These are phyloP conservation scores for Saccharomycopsis crataegensis DNA, from an alignment of 1,139 yeast genomes.

Conservation along the genomic window DNA sequence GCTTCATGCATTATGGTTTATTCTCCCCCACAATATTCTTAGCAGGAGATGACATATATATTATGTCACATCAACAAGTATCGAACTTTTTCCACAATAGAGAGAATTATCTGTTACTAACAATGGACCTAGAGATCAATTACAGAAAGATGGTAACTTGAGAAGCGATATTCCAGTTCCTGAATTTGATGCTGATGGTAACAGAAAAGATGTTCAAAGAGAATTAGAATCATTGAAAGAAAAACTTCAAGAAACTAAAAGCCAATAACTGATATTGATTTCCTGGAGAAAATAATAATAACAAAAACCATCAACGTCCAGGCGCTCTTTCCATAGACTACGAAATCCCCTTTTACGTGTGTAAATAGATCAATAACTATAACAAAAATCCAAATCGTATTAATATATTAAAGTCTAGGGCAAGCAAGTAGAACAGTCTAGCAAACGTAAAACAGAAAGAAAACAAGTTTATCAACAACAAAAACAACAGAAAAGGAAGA, in stretches of 20 bases:
- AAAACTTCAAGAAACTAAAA: not conserved
- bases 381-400: no score
- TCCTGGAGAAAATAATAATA: not conserved
- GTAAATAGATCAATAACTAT: no score
- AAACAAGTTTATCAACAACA: not conserved
- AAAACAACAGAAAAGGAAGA: not conserved
- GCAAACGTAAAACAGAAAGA: not conserved
- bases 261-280: not conserved
- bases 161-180: conserved; percentile 51
- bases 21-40: not conserved
- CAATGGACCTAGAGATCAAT: conserved; percentile 43
- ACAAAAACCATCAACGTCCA: no score
- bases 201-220: conserved; percentile 24
- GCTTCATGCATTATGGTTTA: no score
- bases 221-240: not conserved
- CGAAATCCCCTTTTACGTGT: no score
- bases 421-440: no score
- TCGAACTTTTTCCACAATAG: not conserved
- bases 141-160: conserved; percentile 60
- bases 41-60: no score
- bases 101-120: not conserved
- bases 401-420: no score
- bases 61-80: not conserved
- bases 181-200: conserved; percentile 37
- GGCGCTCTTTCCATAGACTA: not conserved